Base-by-base conservation (phyloP, 2,329 filamentous ascomycete species). In the Talaromyces sp. region DNA sequence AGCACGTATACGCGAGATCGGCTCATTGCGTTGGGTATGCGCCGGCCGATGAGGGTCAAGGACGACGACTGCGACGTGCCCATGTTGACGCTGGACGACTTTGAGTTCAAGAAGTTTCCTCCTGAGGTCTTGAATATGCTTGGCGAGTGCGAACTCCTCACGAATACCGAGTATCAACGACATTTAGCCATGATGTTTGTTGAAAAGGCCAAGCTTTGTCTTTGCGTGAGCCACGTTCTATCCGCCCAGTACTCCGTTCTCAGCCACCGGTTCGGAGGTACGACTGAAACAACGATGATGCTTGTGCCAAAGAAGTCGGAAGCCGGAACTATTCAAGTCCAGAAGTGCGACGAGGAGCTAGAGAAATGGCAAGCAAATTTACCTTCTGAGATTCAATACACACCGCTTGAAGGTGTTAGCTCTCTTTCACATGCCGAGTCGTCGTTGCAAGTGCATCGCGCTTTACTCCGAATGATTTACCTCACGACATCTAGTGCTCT, bases 1-100 rank as follows among this genome's bases (percentile, higher is more conserved):
- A 96, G 91, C 37, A 96, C 92, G 68, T 97, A 96, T 74, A 97
- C 97, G 87, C 89, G 93, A 63, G 94, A 98, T 78, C 90, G 93
- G 58, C 84, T 97, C 49, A 93, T 97, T 68, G 94, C 94, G 1
- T 82, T 98, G 13, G 94, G 94, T 64, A 97, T 97, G 93, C 87
- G 94, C 64, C 87, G 94, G 62, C 93, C 93, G 4, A 97, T 93
- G 45, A 86, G 93, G 62, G 96, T 97, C 78, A 96, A 96, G 82
- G 89, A 93, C 67, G 91, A 95, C 72, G 93, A 97, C 75, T 97
- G 92, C 74, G 92, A 97, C 73, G 93, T 97, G 35, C 92, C 93
- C 0, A 95, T 97, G 91, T 83, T 97, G 60, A 88, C 87, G 15
- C 82, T 95, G 70, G 84, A 87, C 69, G 94, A 98, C 74, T 97